Base-by-base conservation (phyloP, 2,329 filamentous ascomycete genomes). In the Orbilia oligospora region DNA sequence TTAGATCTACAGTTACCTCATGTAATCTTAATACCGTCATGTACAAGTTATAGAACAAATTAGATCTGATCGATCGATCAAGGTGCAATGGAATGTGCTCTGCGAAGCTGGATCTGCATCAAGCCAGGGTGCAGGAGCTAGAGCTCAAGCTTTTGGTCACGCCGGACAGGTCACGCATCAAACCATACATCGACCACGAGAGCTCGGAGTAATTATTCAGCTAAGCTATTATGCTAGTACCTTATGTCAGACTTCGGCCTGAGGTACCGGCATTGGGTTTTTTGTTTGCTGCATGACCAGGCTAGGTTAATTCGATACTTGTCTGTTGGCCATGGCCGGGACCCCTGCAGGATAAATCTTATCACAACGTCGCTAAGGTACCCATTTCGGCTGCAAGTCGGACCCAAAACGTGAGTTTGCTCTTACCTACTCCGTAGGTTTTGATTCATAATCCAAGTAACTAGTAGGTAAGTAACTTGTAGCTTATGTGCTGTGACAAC, bases 391-490 rank as follows among this genome's bases (percentile, higher is more conserved):
- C 55, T 71, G 67, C 33, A 58, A 48, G 20, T 22, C 30, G 53
- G 38, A 65, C 44, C 61, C 24, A 22, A 33, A 36, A 18, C 16
- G 61, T 41, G 12, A n/a, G 61, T 49, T 65, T 33, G 38, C 22
- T 20, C 53, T 58, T 58, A 12, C 1, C 10, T 36, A 30, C 27
- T 30, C n/a, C n/a, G n/a, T n/a, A n/a, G n/a, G n/a, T 30, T 9
- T 55, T 67, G 70, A 67, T 66, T 72, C 36, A 61, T 72, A 65
- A 65, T 71, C 69, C 33, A 44, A 27, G n/a, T n/a, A n/a, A n/a
- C n/a, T n/a, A n/a, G n/a, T n/a, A n/a, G n/a, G n/a, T n/a, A n/a
- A n/a, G n/a, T n/a, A n/a, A n/a, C n/a, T n/a, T n/a, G n/a, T n/a
- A n/a, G n/a, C 16, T 1, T 41, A 5, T 48, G 18, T 27, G 24